These are phyloP conservation scores for Colletotrichum nymphaeae DNA, from an alignment of 2,329 filamentous ascomycete genomes.

Conservation along the genomic window DNA sequence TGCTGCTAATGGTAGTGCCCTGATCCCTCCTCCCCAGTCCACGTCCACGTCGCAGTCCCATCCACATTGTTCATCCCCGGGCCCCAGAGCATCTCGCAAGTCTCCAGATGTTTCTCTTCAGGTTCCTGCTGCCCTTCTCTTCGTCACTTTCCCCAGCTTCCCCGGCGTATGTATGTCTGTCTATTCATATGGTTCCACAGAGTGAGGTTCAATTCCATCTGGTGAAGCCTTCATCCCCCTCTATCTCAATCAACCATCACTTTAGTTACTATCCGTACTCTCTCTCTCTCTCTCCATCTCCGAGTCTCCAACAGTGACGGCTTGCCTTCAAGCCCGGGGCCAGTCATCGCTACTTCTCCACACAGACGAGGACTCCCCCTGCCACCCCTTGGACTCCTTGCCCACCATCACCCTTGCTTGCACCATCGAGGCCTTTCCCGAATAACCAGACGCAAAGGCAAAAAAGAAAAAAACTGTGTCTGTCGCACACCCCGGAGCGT, in stretches of 20 bases:
- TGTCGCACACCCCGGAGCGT: conserved; percentile 23
- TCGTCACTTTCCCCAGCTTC: neutral
- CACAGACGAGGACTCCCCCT: neutral
- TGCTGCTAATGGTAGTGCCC: conserved; percentile 6
- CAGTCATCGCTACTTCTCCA: conserved; percentile 2
- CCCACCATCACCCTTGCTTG: conserved; percentile 34
- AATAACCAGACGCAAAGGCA: conserved; percentile 33
- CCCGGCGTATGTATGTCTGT: neutral
- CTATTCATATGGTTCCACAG: neutral
- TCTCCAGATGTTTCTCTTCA: neutral
- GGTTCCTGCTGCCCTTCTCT: neutral
- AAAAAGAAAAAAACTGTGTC: conserved; percentile 22
- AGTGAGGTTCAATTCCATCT: neutral
- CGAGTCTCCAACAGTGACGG: neutral
- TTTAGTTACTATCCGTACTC: neutral
- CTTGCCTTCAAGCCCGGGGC: neutral
- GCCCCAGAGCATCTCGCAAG: neutral
- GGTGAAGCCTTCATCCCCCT: neutral
- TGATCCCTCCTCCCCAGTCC: conserved; percentile 12
- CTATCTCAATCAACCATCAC: neutral
- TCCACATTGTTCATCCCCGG: neutral
- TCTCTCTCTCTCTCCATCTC: neutral
- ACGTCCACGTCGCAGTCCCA: neutral
- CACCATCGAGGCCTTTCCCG: conserved; percentile 29
- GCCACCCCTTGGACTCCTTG: conserved; percentile 1